Conservation (phyloP, 257 asterid genomes). For the Haberlea rhodopensis region DNA sequence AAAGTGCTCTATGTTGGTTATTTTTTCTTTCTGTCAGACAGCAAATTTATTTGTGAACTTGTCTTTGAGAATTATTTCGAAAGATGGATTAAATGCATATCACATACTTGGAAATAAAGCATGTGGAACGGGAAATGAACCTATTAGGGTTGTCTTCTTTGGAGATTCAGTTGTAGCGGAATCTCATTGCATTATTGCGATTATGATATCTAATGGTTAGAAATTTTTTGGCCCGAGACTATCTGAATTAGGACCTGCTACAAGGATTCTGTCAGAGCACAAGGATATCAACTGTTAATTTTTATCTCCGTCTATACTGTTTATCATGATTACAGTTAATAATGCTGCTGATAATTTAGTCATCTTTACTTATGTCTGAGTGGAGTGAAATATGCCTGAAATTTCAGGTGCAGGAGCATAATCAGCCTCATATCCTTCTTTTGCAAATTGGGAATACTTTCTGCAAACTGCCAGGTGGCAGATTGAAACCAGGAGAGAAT, state of each 20-base stretch:
- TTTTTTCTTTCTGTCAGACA: not conserved
- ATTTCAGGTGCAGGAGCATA: constrained; percentile 92
- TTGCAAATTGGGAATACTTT: constrained; percentile 97
- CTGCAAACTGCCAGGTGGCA: constrained; percentile 99
- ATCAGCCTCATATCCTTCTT: constrained; percentile 96
- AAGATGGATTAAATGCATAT: not conserved
- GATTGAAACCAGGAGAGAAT: constrained; percentile 97
- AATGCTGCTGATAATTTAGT: not conserved
- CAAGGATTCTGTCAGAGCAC: not conserved
- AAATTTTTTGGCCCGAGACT: not conserved
- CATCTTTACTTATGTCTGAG: not conserved
- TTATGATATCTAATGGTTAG: too few relatives aligned
- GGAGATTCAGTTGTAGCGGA: not conserved
- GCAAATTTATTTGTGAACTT: not conserved
- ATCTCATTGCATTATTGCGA: not conserved
- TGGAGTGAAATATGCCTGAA: not conserved
- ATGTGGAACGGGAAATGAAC: not conserved
- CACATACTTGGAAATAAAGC: not conserved
- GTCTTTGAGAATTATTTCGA: not conserved
- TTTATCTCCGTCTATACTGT: not conserved
- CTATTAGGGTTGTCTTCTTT: not conserved
- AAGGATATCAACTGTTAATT: not conserved
- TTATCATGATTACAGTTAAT: not conserved
- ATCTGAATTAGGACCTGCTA: not conserved
- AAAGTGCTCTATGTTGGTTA: not conserved